Evolutionary conservation across 2,329 filamentous ascomycete species (phyloP), one percentile per base, ranked within the genome.

Genomic region (Chalara sp.): DNA sequence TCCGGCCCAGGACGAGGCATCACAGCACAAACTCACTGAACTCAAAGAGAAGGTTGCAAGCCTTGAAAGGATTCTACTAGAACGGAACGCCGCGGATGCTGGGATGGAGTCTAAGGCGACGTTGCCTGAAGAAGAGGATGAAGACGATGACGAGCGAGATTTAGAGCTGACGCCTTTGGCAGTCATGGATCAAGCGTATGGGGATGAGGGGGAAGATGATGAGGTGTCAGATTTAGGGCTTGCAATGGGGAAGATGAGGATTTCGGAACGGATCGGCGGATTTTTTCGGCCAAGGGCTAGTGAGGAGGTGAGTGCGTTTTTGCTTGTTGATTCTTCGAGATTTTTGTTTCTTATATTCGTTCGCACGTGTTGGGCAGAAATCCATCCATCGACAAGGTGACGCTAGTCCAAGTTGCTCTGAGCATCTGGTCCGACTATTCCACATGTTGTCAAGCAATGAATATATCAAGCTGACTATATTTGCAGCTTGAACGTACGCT

Each of bases 1-100:
- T 13, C 63, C 63, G 10, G 60, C 63, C 28, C 71, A 87, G n/a
- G 86, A 89, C 65, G 76, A 84, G 53, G 80, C 79, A 6, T 81
- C 81, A 48, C 84, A 87, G 66, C 74, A 83, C 58, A 83, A 83
- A 59, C 73, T 90, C 49, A 85, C 83, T 4, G 83, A 89, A 61
- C 84, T 90, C 65, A 90, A 90, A 68, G 86, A 90, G 65, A 84
- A 85, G 67, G 86, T 89, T 67, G 85, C 84, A 30, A 80, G 79
- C 6, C 69, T 89, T 13, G 86, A 89, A 68, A 75, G 81, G 48
- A 21, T 21, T 21, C 79, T 83, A 50, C 72, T 89, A 5, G 86
- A 89, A 66, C 72, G 81, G 42, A 83, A 87, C 64, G 81, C 79
- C 12, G 75, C 76, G 50, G 72, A 69, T n/a, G 32, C 53, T 3